Evolutionary conservation across 2,329 filamentous ascomycete genomes (phyloP).

Genomic region (Monilinia vaccinii-corymbosi): DNA sequence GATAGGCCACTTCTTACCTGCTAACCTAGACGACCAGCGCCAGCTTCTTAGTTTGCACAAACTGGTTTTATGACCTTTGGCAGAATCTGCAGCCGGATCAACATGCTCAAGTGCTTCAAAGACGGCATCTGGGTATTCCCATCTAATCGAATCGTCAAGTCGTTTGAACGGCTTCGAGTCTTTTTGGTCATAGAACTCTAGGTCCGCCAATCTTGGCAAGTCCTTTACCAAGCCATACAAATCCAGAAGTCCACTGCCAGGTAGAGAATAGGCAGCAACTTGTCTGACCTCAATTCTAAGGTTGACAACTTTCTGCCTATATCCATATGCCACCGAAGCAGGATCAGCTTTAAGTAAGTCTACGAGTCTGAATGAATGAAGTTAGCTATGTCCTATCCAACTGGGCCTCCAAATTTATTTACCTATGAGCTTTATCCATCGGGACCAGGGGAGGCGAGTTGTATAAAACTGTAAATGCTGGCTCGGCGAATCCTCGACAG

Average conservation of each 20-base stretch:
- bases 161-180: constrained; percentile 60
- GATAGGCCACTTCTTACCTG: constrained; percentile 36
- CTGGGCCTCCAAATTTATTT: not conserved
- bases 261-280: constrained; percentile 44
- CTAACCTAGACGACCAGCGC: constrained; percentile 52
- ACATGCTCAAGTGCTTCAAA: constrained; percentile 56
- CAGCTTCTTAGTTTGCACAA: constrained; percentile 40
- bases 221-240: constrained; percentile 49
- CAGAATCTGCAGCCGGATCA: constrained; percentile 31
- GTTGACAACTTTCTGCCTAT: constrained; percentile 27
- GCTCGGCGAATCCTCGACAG: constrained; percentile 59
- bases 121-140: constrained; percentile 59
- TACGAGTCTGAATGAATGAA: constrained; percentile 32
- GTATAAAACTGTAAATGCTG: constrained; percentile 66
- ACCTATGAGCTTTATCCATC: constrained; percentile 37
- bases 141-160: constrained; percentile 49
- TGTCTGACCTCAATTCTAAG: constrained; percentile 31
- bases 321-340: constrained; percentile 21
- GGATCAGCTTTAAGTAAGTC: constrained; percentile 38
- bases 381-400: not conserved
- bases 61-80: constrained; percentile 24
- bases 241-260: constrained; percentile 44
- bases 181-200: constrained; percentile 63
- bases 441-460: constrained; percentile 55
- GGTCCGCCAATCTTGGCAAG: constrained; percentile 56